These are phyloP conservation scores for Candida ponderosae DNA, from an alignment of 805 yeast species.

Conservation along the genomic window DNA sequence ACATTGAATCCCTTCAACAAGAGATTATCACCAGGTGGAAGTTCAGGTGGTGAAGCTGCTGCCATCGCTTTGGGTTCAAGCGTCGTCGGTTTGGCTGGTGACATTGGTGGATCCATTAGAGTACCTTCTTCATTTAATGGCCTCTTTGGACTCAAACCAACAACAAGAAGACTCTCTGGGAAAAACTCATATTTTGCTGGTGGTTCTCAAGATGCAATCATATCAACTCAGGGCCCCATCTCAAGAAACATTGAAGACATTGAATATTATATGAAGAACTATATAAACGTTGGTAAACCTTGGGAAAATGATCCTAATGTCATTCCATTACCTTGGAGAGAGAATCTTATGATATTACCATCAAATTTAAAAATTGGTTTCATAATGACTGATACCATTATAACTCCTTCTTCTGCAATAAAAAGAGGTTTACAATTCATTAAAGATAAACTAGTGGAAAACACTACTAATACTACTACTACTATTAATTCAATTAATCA, in stretches of 20 bases:
- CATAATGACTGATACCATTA: constrained; percentile 56
- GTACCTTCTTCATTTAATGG: constrained; percentile 55
- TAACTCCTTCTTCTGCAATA: constrained; percentile 60
- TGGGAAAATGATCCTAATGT: constrained; percentile 41
- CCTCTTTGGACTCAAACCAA: constrained; percentile 46
- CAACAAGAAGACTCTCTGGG: constrained; percentile 36
- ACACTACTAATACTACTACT: constrained; percentile 36
- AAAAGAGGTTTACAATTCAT: constrained; percentile 45
- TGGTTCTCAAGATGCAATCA: constrained; percentile 43
- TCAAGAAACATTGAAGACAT: constrained; percentile 57
- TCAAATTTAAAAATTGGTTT: constrained; percentile 48
- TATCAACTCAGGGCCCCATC: constrained; percentile 65
- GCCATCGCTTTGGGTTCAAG: constrained; percentile 44
- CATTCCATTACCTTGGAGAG: constrained; percentile 31
- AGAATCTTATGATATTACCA: constrained; percentile 28
- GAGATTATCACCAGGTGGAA: constrained; percentile 48
- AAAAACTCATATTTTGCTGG: constrained; percentile 21
- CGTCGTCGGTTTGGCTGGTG: constrained; percentile 53
- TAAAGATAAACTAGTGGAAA: constrained; percentile 36
- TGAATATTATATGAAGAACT: constrained; percentile 57
- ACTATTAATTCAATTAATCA: too few species aligned
- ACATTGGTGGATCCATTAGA: constrained; percentile 58
- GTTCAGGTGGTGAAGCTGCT: constrained; percentile 61
- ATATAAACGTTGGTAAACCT: constrained; percentile 47
- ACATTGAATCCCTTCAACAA: constrained; percentile 45